Percentiles rank a stretch among this genome's conserved stretches.
phyloP scores from a whole-genome alignment of 768 basidiomycete species.

The Leccinum arenicola region DNA sequence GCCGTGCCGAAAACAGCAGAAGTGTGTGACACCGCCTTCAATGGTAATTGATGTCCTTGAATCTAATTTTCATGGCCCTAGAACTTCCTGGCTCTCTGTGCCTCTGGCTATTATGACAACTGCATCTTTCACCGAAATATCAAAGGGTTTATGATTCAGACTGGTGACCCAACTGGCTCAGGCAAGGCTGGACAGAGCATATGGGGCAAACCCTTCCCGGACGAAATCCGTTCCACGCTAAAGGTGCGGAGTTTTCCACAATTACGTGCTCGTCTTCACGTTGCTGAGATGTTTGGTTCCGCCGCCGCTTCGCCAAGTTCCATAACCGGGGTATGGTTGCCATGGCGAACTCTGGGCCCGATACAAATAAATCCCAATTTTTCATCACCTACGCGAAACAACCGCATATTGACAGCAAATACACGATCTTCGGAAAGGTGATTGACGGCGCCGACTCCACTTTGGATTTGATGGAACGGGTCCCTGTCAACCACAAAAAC shows the following conservation, averaged over 20 bases:
- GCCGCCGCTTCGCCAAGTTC: constrained; percentile 54
- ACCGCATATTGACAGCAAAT: constrained; percentile 89
- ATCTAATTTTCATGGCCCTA: constrained; percentile 29
- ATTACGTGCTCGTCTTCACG: not conserved
- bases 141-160: constrained; percentile 94
- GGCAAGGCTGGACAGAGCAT: constrained; percentile 98
- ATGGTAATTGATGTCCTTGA: not conserved
- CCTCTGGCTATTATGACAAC: constrained; percentile 80
- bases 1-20: constrained; percentile 94
- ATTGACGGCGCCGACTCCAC: constrained; percentile 97
- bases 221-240: constrained; percentile 91
- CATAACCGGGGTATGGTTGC: constrained; percentile 93
- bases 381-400: constrained; percentile 93
- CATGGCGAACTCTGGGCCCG: constrained; percentile 96
- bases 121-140: constrained; percentile 94
- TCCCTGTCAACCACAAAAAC: constrained; percentile 89
- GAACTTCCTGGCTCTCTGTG: constrained; percentile 96
- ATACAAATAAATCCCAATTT: constrained; percentile 91
- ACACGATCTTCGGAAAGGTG: constrained; percentile 95
- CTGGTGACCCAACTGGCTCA: constrained; percentile 83
- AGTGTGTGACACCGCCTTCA: constrained; percentile 39
- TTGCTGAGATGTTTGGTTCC: not conserved
- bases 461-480: constrained; percentile 89
- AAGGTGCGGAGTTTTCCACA: constrained; percentile 54
- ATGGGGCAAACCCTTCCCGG: constrained; percentile 89